phyloP scores from a whole-genome alignment of 1,284 basidiomycete species.

The Ceraceosorus guamensis region DNA sequence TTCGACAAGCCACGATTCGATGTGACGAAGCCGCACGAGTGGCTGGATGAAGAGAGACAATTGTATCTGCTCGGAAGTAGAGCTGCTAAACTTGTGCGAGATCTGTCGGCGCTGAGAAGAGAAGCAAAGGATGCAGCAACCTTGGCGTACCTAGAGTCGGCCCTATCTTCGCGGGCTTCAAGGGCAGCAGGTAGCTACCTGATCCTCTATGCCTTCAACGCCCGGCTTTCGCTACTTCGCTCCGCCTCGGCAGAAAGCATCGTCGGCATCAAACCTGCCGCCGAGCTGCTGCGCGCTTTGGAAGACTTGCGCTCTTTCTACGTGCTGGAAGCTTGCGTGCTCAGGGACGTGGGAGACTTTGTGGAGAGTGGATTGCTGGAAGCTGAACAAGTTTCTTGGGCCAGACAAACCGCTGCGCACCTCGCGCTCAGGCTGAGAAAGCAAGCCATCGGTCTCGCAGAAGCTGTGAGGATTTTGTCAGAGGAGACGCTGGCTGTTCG shows the following conservation, averaged over 20 bases:
- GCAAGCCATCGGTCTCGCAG: constrained; percentile 25
- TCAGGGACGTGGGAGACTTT: constrained; percentile 11
- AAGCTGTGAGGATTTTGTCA: no score
- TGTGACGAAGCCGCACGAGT: constrained; percentile 14
- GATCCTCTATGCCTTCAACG: constrained; percentile 19
- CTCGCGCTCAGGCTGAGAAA: constrained; percentile 2
- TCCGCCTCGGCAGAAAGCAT: background rate
- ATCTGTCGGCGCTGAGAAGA: constrained; percentile 19
- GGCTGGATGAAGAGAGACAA: no score
- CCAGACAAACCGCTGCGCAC: background rate
- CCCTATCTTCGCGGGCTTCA: constrained; percentile 24
- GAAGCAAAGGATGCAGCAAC: constrained; percentile 6
- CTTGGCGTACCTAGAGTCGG: constrained; percentile 21
- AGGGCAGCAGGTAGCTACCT: constrained; percentile 24
- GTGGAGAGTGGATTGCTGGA: constrained; percentile 7
- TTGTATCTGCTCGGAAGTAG: constrained; percentile 20
- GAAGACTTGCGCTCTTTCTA: constrained; percentile 13
- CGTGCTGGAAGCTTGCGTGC: constrained; percentile 25
- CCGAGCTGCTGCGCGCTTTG: background rate
- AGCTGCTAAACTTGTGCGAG: constrained; percentile 17
- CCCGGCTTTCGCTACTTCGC: constrained; percentile 2
- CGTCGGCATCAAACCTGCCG: background rate
- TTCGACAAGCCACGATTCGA: background rate
- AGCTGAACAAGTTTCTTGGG: background rate
- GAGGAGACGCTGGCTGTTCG: no score